Base-by-base conservation (phyloP, 768 basidiomycete genomes). In the Mycena kentingensis region DNA sequence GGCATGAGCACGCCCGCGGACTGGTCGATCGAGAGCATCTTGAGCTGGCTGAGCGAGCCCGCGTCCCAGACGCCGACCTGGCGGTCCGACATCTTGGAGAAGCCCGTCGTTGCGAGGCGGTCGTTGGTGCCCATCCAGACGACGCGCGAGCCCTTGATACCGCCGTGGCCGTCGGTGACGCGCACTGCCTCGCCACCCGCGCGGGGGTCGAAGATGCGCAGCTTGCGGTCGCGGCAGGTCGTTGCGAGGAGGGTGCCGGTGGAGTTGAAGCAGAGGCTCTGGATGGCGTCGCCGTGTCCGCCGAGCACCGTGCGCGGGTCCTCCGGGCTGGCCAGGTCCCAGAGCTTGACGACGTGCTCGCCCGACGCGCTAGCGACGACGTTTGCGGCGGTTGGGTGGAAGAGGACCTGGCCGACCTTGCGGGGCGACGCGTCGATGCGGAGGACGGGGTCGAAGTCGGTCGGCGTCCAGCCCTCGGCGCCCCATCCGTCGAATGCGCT, bases 1-100 rank as follows among this genome's bases (percentile, higher is more conserved):
- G 96, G 96, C 94, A 98, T 98, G 36, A 95, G 68, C 10, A 96
- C 92, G 32, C 96, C 96, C 46, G 94, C 85, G 32, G 87, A 87
- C 68, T 95, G 93, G 69, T 99, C 96, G 54, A 98, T 74, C 13
- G 77, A 77, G 47, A 84, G 73, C 52, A 82, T 91, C 74, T 93
- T 95, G 57, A 94, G 61, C 65, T 82, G 93, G 34, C 70, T 76
- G 47, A 98, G 69, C 13, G 83, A 77, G 10, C 86, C 81, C 2
- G 90, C 82, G 66, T 98, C 94, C 96, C 95, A 99, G 37, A 99
- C 72, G 49, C 77, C 79, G 28, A 93, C 78, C 69, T 99, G 93
- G 8, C 96, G 80, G 67, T 99, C 96, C 42, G 90, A 92, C 91
- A 95, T 96, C 70, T 85, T 92, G 72, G 90, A 93, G 72, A 98